Percentiles rank a stretch among this genome's conserved stretches.
These are phyloP conservation scores for Scalesia atractyloides DNA, from an alignment of 129 eudicot species.

Conservation along the genomic window DNA sequence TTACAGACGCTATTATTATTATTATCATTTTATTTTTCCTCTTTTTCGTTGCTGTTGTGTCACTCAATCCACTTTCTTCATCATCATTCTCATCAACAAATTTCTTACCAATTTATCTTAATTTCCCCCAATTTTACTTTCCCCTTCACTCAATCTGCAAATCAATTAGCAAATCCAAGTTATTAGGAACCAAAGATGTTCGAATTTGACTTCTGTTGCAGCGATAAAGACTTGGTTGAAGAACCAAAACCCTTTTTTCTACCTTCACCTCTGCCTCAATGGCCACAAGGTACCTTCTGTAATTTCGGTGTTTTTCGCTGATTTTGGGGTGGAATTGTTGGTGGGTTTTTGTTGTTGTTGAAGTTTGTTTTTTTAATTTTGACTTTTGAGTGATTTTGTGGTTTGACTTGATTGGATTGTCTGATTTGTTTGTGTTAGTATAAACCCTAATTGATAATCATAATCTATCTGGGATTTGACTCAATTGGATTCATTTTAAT, in stretches of 20 bases:
- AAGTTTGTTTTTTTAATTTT: neutral
- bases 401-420: constrained; percentile 8
- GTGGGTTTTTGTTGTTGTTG: constrained; percentile 1
- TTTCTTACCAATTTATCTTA: too few species aligned
- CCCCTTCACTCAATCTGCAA: constrained; percentile 1
- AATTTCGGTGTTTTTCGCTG: neutral
- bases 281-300: constrained; percentile 76
- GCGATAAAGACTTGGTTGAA: constrained; percentile 32
- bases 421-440: neutral
- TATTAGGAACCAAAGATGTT: constrained; percentile 37
- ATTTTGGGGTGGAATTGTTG: constrained; percentile 9
- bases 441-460: neutral
- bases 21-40: neutral
- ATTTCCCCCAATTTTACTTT: too few species aligned
- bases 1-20: too few species aligned
- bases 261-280: constrained; percentile 80
- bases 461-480: neutral
- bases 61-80: constrained; percentile 29
- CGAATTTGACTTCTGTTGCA: constrained; percentile 57
- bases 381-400: neutral
- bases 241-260: constrained; percentile 52
- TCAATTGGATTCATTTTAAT: constrained; percentile 16
- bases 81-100: neutral
- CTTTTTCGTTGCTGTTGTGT: constrained; percentile 24
- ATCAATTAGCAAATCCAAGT: constrained; percentile 15